Evolutionary conservation across 345 rosid genomes (phyloP).

Genomic region (Microcos paniculata): DNA sequence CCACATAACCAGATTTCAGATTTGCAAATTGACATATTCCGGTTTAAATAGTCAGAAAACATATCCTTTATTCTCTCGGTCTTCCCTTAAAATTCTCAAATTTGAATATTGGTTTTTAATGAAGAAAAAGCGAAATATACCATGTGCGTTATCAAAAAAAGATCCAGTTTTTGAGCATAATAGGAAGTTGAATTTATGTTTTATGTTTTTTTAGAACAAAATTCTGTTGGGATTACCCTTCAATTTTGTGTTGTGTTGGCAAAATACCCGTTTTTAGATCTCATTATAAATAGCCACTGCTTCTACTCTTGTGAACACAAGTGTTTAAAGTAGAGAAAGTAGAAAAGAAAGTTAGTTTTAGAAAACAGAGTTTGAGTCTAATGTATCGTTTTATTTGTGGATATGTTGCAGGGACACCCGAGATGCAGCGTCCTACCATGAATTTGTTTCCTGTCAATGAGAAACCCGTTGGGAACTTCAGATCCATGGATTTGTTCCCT

Average conservation of each 20-base stretch:
- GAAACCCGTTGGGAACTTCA: slow-evolving; percentile 21
- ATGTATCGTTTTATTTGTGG: slow-evolving; percentile 21
- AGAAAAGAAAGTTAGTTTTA: no score
- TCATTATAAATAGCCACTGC: slow-evolving; percentile 11
- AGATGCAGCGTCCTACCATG: slow-evolving; percentile 41
- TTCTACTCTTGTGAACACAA: background rate
- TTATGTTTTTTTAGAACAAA: background rate
- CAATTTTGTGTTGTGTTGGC: background rate
- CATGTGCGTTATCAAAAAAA: slow-evolving; percentile 9
- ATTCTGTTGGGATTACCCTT: background rate
- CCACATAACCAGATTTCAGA: slow-evolving; percentile 10
- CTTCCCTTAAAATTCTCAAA: slow-evolving; percentile 2
- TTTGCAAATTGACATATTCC: slow-evolving; percentile 26
- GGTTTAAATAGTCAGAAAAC: slow-evolving; percentile 14
- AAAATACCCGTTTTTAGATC: background rate
- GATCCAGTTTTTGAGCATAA: background rate
- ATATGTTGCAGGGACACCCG: slow-evolving; percentile 33
- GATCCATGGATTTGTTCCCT: slow-evolving; percentile 66
- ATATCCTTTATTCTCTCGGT: slow-evolving; percentile 9
- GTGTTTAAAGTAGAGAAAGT: background rate
- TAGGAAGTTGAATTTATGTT: background rate
- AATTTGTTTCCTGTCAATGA: slow-evolving; percentile 53
- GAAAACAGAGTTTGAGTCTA: background rate
- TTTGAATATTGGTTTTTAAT: background rate
- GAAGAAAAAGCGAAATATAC: background rate